Evolutionary conservation across 2,329 filamentous ascomycete genomes (phyloP), one percentile per base, ranked within the genome.

Genomic region (Paradendryphiella salina): DNA sequence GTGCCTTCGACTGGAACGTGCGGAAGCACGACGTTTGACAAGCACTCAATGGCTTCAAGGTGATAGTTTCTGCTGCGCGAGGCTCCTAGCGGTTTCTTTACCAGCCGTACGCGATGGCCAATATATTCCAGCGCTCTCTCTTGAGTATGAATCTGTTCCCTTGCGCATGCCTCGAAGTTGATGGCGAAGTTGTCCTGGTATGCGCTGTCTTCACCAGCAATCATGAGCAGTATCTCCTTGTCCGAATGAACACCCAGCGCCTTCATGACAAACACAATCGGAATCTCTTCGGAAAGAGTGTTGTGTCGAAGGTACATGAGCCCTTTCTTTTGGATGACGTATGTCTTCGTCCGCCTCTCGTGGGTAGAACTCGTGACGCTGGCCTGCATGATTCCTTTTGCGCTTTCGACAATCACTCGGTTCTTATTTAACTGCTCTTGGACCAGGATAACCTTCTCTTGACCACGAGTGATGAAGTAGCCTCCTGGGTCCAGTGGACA

Each of bases 361-460:
- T 96, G 91, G 1, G 95, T 97, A 23, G 94, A 96, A 84, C 92
- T 72, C 11, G 68, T 99, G 23, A 97, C 94, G 1, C 94, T 97
- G 31, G 95, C 94, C 61, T 93, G 90, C 49, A 97, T 93, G 58
- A 96, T 86, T 53, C 89, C 89, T 75, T 96, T 97, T 77, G 96
- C 96, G 47, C 90, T 87, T 75, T 99, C 95, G 13, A 99, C 93
- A 71, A 99, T 96, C 66, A 99, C 89, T 78, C 94, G 86, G 75
- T 99, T 99, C 82, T 99, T 99, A 82, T 94, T 99, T 70, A 99
- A 79, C 76, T 99, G 94, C 71, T 99, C 95, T 74, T 99, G 94
- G 11, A 99, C 95, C 35, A 99, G 79, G 68, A 99, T 99, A 63
- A 99, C 94, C 78, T 99, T 99, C 73, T 99, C 94, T 15, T 95